Evolutionary conservation across 768 basidiomycete species (phyloP), one percentile per base, ranked within the genome.

Genomic region (Suillus hirtellus): DNA sequence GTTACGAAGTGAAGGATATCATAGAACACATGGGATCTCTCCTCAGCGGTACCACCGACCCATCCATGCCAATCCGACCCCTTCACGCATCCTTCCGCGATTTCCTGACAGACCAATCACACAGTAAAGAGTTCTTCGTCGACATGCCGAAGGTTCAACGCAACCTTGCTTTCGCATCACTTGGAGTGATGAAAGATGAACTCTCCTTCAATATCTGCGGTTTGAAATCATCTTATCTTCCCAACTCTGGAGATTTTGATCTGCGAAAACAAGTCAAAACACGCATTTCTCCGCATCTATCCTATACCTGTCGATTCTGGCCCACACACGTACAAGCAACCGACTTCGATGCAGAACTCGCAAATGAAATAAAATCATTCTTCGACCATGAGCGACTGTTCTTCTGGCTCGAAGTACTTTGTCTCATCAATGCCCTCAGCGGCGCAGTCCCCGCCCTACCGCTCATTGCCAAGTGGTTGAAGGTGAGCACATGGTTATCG

Each of bases 171-270:
- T 44, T 60, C 8, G 64, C 67, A 14, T 73, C 67, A 15, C 58
- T 80, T 5, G 43, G 54, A 4, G 60, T 73, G 17, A 75, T 79
- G 78, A 64, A 72, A 12, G 37, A 60, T 24, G 56, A 63, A 10
- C 70, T 79, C 10, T 63, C 64, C 55, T 79, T 80, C 67, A 77
- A 79, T 61, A 76, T 80, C 31, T 76, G 73, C 64, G 43, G 71
- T 5, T 60, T 80, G 10, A 64, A 69, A 42, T 72, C 69, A 10
- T 78, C 78, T 2, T 71, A 73, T 60, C 24, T 67, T 7, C 65
- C 42, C 12, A 77, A 80, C 62, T 40, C 53, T 14, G 69, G 77
- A 21, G 60, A 76, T 19, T 19, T 14, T 1, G 31, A n/a, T 27
- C 35, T 53, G 31, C 24, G 4, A 34, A 52, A 38, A 34, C 59